Evolutionary conservation across 2,329 filamentous ascomycete genomes (phyloP).

Genomic region (Aspergillus tanneri): DNA sequence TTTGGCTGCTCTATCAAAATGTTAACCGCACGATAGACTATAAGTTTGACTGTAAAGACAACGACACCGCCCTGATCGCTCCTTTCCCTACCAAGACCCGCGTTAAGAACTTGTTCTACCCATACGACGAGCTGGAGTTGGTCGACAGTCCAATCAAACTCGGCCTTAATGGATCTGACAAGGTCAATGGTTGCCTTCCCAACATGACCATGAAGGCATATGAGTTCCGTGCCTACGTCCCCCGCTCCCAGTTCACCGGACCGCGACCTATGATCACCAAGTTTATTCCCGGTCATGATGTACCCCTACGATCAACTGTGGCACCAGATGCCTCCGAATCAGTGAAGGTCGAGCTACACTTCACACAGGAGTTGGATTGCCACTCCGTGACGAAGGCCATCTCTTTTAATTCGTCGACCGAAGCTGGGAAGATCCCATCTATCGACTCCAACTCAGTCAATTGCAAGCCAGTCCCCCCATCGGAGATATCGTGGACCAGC

Average conservation of each 20-base stretch:
- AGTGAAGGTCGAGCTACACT: conserved; percentile 56
- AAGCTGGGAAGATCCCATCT: conserved; percentile 44
- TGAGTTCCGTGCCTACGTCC: conserved; percentile 62
- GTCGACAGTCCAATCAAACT: conserved; percentile 47
- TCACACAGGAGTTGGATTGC: conserved; percentile 63
- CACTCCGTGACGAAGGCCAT: conserved; percentile 53
- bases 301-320: conserved; percentile 53
- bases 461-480: conserved; percentile 45
- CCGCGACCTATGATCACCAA: conserved; percentile 60
- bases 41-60: conserved; percentile 56
- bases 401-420: conserved; percentile 54
- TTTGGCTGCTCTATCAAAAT: conserved; percentile 49
- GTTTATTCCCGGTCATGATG: conserved; percentile 62
- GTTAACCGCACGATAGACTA: conserved; percentile 53
- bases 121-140: conserved; percentile 58
- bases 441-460: conserved; percentile 47
- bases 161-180: conserved; percentile 48
- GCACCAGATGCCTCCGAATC: conserved; percentile 42
- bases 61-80: conserved; percentile 53
- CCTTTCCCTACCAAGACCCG: conserved; percentile 56
- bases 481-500: conserved; percentile 45
- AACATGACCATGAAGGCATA: conserved; percentile 55
- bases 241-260: conserved; percentile 49
- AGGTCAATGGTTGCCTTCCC: conserved; percentile 57
- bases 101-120: conserved; percentile 64